Base-by-base conservation (phyloP, 768 basidiomycete species). In the Boletus sp. region DNA sequence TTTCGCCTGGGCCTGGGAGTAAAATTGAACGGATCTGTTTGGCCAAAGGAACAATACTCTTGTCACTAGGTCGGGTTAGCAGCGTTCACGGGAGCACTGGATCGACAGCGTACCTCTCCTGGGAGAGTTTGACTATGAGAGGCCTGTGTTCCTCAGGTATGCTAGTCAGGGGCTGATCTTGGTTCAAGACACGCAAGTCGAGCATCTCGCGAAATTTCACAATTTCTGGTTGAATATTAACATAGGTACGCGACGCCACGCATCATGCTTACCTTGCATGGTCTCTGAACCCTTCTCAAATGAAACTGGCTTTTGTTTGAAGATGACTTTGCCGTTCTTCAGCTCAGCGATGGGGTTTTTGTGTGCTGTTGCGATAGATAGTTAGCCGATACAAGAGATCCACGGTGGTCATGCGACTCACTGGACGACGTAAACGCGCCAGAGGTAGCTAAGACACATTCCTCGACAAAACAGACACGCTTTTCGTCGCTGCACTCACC, bases 231-330 rank as follows among this genome's bases (percentile, higher is more conserved):
- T 29, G 41, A 14, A 49, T 19, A 35, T 65, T 57, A 41, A 49
- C 4, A 51, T 11, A 13, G 32, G 25, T 33, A 33, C 2, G 47
- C 7, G 30, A 49, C 19, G 30, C 19, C 0, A 32, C 14, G 30
- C 23, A 41, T 39, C 11, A 47, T 49, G 66, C 78, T 45, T 54
- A 87, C 91, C 90, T 79, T 88, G 86, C 63, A 93, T 78, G 15
- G 90, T 90, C 66, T 91, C 88, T 7, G 87, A 87, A 61, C 83
- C 77, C 68, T 90, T 90, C 72, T 91, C 88, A 46, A 89, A 81
- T 0, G 86, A 82, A 33, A 85, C 63, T 15, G 79, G 72, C 70
- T 89, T 92, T 75, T 93, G 90, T 69, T 80, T 88, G 64, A 91
- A 84, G 11, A 82, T 58, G 4, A 88, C 79, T 67, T 85, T 93